Base-by-base conservation (phyloP, 257 asterid genomes). In the Lantana camara region DNA sequence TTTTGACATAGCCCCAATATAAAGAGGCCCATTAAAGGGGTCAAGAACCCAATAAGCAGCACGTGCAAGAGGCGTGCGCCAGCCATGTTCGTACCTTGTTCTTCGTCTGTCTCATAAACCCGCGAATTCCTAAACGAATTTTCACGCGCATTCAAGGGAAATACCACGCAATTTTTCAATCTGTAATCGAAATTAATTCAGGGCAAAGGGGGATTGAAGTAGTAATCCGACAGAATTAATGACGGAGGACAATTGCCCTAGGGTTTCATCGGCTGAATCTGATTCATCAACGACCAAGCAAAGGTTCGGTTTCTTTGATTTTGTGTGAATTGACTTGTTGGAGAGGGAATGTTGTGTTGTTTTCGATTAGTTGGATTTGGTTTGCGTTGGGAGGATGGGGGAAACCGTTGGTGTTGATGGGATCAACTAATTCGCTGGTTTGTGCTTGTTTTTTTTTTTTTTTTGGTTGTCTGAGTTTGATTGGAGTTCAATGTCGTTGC, bases 181-280 rank as follows among this genome's bases (percentile, higher is more conserved):
- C 70, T 47, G 56, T 55, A 35, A 35, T 35, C 40, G 40, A 35
- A 35, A 47, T 54, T 46, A 24, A 42, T 56, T 45, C 27, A 7
- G 68, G 52, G 10, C 37, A 30, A 17, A 34, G 15, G 34, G 38
- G 54, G 60, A 10, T n/a, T 47, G 66, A 23, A 63, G 61, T 47
- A 60, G 60, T 19, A 61, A 47, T 23, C 47, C 1, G 53, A 20
- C 52, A 37, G 46, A 24, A 68, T 52, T 84, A 52, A 87, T 85
- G 98, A 82, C 85, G 52, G 86, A 82, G 54, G 90, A 89, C 29
- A 80, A 73, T 71, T 79, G 82, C 69, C 80, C 84, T 70, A 83
- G 88, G 82, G 90, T 79, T 86, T 84, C 87, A 20, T 58, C 88
- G 12, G 74, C 94, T 38, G 85, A 81, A 69, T 72, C 93, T 13